phyloP scores from a whole-genome alignment of 495 filamentous ascomycete species.

The Penicillium antarcticum region DNA sequence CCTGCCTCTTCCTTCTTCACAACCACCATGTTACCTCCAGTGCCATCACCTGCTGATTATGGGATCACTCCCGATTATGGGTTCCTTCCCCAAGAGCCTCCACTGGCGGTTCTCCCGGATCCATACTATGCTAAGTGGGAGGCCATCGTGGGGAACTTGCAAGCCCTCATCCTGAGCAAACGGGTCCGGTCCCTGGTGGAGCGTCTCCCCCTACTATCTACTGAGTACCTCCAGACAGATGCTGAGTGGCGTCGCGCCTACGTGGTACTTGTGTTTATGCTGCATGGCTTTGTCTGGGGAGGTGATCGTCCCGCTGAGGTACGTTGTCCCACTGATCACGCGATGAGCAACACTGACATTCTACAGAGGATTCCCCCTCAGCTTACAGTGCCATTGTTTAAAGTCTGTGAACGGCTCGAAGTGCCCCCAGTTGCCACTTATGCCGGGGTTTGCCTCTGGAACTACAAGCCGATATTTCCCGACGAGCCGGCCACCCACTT shows the following conservation, averaged over 20 bases:
- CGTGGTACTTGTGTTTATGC: conserved; percentile 78
- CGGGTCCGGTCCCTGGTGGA: conserved; percentile 74
- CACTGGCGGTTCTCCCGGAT: conserved; percentile 74
- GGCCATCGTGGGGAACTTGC: conserved; percentile 75
- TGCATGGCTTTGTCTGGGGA: conserved; percentile 95
- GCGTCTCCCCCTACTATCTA: conserved; percentile 75
- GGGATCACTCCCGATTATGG: conserved; percentile 82
- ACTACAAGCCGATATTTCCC: conserved; percentile 84
- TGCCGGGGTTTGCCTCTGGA: conserved; percentile 89
- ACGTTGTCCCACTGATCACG: conserved; percentile 13
- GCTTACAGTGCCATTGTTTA: conserved; percentile 77
- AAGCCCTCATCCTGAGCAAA: conserved; percentile 78
- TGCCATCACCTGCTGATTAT: conserved; percentile 79
- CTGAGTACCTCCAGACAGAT: conserved; percentile 71
- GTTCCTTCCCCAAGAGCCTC: conserved; percentile 83
- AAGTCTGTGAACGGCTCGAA: conserved; percentile 76
- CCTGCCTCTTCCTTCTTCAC: background rate
- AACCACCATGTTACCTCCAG: conserved; percentile 70
- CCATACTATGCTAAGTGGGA: conserved; percentile 96
- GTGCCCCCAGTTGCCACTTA: conserved; percentile 95
- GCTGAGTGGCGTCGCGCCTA: conserved; percentile 93
- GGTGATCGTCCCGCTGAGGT: conserved; percentile 78
- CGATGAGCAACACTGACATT: conserved; percentile 7
- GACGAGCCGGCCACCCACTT: conserved; percentile 77
- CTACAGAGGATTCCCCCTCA: conserved; percentile 75